These are phyloP conservation scores for Monilinia laxa DNA, from an alignment of 2,329 filamentous ascomycete genomes.

Conservation along the genomic window DNA sequence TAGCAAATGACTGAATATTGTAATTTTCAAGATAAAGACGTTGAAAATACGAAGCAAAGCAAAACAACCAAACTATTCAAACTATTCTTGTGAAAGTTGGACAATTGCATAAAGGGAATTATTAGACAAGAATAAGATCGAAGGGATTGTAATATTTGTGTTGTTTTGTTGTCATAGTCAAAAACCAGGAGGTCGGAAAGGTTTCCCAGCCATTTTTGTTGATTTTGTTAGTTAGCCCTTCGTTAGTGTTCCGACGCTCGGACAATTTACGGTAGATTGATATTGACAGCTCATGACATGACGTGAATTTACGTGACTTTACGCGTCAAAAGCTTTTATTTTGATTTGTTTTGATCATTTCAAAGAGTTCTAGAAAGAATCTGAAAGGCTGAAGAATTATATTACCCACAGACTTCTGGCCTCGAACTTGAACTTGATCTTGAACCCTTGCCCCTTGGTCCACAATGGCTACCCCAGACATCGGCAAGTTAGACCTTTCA, in stretches of 20 bases:
- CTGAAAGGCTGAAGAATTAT: neutral
- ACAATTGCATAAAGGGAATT: constrained; percentile 17
- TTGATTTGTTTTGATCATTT: neutral
- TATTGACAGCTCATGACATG: neutral
- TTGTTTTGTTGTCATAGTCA: constrained; percentile 12
- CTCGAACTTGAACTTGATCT: neutral
- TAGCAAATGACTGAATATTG: constrained; percentile 8
- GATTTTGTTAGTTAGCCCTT: constrained; percentile 15
- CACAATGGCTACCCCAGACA: constrained; percentile 46
- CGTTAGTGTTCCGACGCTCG: constrained; percentile 14
- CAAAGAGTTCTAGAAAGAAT: constrained; percentile 7
- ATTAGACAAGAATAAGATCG: constrained; percentile 15
- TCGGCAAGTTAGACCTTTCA: constrained; percentile 52
- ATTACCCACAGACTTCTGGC: neutral
- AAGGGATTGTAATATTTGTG: constrained; percentile 18
- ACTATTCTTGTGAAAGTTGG: constrained; percentile 13
- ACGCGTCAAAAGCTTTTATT: constrained; percentile 9
- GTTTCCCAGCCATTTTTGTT: constrained; percentile 22
- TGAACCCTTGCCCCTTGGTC: neutral
- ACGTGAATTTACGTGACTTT: constrained; percentile 8
- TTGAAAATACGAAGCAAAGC: constrained; percentile 12
- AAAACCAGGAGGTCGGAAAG: constrained; percentile 19
- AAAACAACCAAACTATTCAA: constrained; percentile 11
- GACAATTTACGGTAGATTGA: constrained; percentile 6
- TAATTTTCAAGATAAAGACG: neutral